phyloP scores from a whole-genome alignment of 805 yeast species.

The Metschnikowia peoriensis region DNA sequence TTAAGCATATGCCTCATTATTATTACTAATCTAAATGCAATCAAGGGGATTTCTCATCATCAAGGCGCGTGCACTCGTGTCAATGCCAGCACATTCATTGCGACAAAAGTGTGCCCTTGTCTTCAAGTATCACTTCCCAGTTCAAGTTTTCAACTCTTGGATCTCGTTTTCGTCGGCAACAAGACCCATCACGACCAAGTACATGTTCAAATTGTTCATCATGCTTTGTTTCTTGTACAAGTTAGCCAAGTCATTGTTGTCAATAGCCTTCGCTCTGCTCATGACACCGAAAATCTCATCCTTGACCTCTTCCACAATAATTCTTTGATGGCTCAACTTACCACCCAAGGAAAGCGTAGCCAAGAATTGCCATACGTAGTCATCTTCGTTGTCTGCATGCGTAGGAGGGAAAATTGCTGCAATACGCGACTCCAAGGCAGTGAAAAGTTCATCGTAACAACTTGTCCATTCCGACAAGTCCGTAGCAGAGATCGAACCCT shows the following conservation, averaged over 20 bases:
- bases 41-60: neutral
- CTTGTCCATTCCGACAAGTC: constrained; percentile 70
- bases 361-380: constrained; percentile 92
- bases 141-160: constrained; percentile 53
- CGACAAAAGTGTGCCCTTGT: neutral
- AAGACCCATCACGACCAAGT: constrained; percentile 93
- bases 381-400: constrained; percentile 51
- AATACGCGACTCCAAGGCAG: constrained; percentile 73
- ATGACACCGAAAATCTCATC: constrained; percentile 89
- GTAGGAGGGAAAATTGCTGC: constrained; percentile 77
- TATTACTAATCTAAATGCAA: neutral
- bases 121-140: neutral
- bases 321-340: constrained; percentile 83
- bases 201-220: constrained; percentile 80
- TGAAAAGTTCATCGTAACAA: constrained; percentile 79
- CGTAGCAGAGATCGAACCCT: constrained; percentile 54
- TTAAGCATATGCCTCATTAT: neutral
- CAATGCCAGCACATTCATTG: too few species aligned
- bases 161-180: constrained; percentile 89
- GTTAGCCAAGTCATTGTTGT: constrained; percentile 46
- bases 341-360: constrained; percentile 94
- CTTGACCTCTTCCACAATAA: constrained; percentile 90
- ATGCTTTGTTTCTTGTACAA: constrained; percentile 53
- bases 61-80: too few species aligned
- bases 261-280: constrained; percentile 66